These are phyloP conservation scores for Tetrapisispora phaffii DNA, from an alignment of 805 yeast species.

Conservation along the genomic window DNA sequence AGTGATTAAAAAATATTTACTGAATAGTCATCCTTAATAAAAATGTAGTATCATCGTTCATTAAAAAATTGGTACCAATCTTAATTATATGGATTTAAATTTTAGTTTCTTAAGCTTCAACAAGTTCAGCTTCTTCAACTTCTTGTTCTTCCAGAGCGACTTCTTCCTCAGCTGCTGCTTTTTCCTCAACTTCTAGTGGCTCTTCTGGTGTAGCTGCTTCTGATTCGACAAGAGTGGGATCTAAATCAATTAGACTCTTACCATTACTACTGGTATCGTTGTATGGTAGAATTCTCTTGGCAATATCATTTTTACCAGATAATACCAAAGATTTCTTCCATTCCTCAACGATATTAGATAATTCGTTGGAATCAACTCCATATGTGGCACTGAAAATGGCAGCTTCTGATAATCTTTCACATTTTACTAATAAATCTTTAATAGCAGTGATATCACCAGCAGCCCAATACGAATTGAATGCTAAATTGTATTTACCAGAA, in stretches of 20 bases:
- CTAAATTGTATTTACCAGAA: conserved; percentile 78
- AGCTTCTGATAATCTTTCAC: conserved; percentile 76
- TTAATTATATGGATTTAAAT: too few relatives aligned
- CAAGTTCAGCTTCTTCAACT: conserved; percentile 4
- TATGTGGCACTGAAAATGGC: conserved; percentile 71
- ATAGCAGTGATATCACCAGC: conserved; percentile 61
- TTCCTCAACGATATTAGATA: conserved; percentile 38
- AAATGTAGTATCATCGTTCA: background rate
- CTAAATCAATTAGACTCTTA: conserved; percentile 35
- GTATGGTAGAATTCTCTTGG: conserved; percentile 49
- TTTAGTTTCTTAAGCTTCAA: background rate
- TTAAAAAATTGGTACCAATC: background rate
- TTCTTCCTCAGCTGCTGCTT: conserved; percentile 11
- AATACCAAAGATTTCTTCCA: conserved; percentile 59
- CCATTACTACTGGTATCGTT: conserved; percentile 20
- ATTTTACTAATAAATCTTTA: conserved; percentile 51
- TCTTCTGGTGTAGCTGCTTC: conserved; percentile 19
- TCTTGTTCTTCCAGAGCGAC: conserved; percentile 12
- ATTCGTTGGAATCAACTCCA: conserved; percentile 35
- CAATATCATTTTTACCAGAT: conserved; percentile 46
- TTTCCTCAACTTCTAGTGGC: conserved; percentile 14
- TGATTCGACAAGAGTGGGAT: conserved; percentile 17
- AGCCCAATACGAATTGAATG: conserved; percentile 87
- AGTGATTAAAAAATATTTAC: conserved; percentile 1
- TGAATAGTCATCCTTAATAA: background rate